Evolutionary conservation across 179 eudicot species (phyloP).

Genomic region (Actinidia chinensis): DNA sequence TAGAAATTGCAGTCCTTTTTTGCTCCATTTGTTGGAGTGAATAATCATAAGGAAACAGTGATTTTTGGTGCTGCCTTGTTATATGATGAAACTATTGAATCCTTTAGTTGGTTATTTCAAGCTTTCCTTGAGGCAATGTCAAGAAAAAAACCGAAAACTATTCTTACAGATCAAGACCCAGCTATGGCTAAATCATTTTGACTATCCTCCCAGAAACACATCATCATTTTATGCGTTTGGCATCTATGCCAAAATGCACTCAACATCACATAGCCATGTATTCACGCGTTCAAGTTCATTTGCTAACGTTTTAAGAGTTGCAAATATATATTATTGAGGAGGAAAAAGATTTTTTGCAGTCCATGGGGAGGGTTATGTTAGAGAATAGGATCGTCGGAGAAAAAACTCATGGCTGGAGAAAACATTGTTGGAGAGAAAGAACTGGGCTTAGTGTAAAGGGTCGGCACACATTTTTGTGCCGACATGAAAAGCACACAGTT

Average conservation of each 20-base stretch:
- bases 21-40: conserved; percentile 24
- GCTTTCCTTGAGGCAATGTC: conserved; percentile 26
- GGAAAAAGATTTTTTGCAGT: conserved; percentile 27
- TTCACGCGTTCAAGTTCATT: conserved; percentile 13
- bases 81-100: conserved; percentile 29
- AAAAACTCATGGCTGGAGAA: conserved; percentile 24
- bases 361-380: conserved; percentile 24
- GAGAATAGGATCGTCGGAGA: conserved; percentile 17
- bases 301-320: conserved; percentile 23
- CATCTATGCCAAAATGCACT: conserved; percentile 29
- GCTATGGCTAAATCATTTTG: conserved; percentile 19
- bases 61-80: conserved; percentile 31
- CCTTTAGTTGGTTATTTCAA: conserved; percentile 26
- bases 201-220: conserved; percentile 21
- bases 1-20: conserved; percentile 10
- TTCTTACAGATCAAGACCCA: conserved; percentile 28
- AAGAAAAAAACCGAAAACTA: conserved; percentile 25
- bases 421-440: conserved; percentile 23
- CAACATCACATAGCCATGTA: conserved; percentile 20
- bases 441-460: conserved; percentile 26
- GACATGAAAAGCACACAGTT: conserved; percentile 9
- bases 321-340: conserved; percentile 21
- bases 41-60: conserved; percentile 26
- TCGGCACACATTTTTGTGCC: conserved; percentile 12
- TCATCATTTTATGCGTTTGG: conserved; percentile 28